These are phyloP conservation scores for Aspergillus flavus DNA, from an alignment of 2,329 filamentous ascomycete species.

Conservation along the genomic window DNA sequence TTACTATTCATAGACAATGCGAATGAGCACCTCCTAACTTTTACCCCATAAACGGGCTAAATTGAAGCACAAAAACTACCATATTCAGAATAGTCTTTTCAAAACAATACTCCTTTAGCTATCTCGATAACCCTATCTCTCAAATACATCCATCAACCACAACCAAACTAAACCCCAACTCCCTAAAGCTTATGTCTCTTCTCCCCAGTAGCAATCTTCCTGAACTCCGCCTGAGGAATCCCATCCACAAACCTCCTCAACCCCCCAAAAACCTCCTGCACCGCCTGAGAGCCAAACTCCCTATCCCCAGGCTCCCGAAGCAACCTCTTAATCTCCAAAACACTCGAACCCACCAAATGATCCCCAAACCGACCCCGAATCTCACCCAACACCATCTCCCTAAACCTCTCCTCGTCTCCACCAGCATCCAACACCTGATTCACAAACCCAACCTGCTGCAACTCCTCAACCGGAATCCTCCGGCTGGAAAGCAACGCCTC, in stretches of 20 bases:
- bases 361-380: not conserved
- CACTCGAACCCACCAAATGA: slow-evolving; percentile 2
- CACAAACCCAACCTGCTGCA: slow-evolving; percentile 71
- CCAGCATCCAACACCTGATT: slow-evolving; percentile 59
- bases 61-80: too few relatives aligned
- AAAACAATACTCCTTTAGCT: too few relatives aligned
- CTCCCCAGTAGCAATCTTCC: too few relatives aligned
- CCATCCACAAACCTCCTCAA: not conserved
- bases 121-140: too few relatives aligned
- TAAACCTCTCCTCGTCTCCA: not conserved
- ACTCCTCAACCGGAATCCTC: slow-evolving; percentile 65
- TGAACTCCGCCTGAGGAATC: slow-evolving; percentile 1
- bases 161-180: too few relatives aligned
- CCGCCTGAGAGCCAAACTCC: not conserved
- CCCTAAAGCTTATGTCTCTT: too few relatives aligned
- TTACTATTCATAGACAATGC: too few relatives aligned
- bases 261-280: slow-evolving; percentile 2
- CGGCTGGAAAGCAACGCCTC: slow-evolving; percentile 82
- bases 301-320: not conserved
- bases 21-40: too few relatives aligned
- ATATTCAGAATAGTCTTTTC: too few relatives aligned
- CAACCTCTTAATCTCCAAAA: slow-evolving; percentile 6
- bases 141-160: too few relatives aligned
- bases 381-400: not conserved
- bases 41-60: too few relatives aligned